Evolutionary conservation across 768 basidiomycete species (phyloP).

Genomic region (Boletus edulis): DNA sequence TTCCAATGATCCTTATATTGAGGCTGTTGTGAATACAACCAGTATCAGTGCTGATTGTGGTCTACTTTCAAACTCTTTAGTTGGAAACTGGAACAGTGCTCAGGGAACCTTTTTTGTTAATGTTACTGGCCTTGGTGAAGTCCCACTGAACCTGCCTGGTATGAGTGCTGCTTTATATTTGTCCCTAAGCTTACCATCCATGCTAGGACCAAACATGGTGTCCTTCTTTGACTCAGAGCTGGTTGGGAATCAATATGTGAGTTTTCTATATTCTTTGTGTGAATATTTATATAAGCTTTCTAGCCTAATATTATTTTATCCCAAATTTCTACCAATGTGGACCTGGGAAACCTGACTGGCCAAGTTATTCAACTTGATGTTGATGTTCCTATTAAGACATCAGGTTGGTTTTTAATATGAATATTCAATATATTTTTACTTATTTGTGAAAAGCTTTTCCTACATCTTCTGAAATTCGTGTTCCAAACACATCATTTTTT

Average conservation of each 20-base stretch:
- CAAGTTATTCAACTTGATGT: neutral
- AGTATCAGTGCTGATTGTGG: slow-evolving; percentile 15
- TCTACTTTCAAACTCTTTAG: slow-evolving; percentile 6
- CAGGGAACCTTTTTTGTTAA: neutral
- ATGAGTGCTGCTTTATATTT: neutral
- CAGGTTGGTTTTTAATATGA: neutral
- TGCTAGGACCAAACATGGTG: neutral
- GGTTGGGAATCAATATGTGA: neutral
- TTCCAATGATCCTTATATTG: neutral
- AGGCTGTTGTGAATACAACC: slow-evolving; percentile 16
- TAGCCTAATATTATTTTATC: neutral
- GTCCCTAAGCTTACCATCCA: neutral
- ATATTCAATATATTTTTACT: neutral
- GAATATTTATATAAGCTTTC: neutral
- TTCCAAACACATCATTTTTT: neutral
- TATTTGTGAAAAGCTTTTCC: neutral
- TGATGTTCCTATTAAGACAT: neutral
- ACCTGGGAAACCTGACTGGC: slow-evolving; percentile 2
- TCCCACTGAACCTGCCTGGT: neutral
- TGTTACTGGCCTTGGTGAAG: slow-evolving; percentile 5
- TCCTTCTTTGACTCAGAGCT: too few species aligned
- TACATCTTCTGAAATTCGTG: rapidly evolving
- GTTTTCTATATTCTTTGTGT: neutral
- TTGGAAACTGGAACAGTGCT: neutral
- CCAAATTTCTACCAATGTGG: neutral